Base-by-base conservation (phyloP, 1,284 basidiomycete genomes). In the Melanopsichium pennsylvanicum region DNA sequence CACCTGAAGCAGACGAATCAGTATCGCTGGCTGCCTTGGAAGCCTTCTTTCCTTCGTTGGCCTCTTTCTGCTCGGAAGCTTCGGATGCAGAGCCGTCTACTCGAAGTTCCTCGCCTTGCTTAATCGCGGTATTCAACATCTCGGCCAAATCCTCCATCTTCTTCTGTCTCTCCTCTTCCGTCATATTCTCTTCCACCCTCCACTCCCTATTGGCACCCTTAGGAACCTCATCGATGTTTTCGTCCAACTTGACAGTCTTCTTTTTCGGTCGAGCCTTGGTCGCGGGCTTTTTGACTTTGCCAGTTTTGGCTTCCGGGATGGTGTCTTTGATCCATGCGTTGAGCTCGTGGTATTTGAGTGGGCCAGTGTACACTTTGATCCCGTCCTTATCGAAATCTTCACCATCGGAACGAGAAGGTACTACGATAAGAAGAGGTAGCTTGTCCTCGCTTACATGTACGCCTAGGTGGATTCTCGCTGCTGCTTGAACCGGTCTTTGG, bases 301-400 rank as follows among this genome's bases (percentile, higher is more conserved):
- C 58, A 31, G 60, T 60, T 38, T 52, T 64, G 31, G 61, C 62
- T 33, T 70, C 73, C 12, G 68, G 66, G 2, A 66, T 32, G 11
- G 56, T 68, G 25, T 72, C 37, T 38, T 79, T 69, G 33, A 79
- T 60, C 78, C 78, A 80, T 10, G 27, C 44, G 33, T 73, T 64
- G 23, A 80, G 61, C 31, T 62, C 57, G 52, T 64, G 56, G 41
- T 79, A 78, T 48, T 74, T 72, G 48, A 79, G 54, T 25, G 64
- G 42, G 21, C 78, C 77, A 4, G 41, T 56, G 45, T 79, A 80
- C 33, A 39, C 60, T 38, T 70, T 66, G 52, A 76, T 66, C 2
- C 37, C 9, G 16, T 46, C 40, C 44, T 71, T 72, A 31, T 61
- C 62, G 2, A 68, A 32, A 13, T 64, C 45, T n/a, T 51, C 44